Base-by-base conservation (phyloP, 345 rosid species). In the Heritiera fomes region DNA sequence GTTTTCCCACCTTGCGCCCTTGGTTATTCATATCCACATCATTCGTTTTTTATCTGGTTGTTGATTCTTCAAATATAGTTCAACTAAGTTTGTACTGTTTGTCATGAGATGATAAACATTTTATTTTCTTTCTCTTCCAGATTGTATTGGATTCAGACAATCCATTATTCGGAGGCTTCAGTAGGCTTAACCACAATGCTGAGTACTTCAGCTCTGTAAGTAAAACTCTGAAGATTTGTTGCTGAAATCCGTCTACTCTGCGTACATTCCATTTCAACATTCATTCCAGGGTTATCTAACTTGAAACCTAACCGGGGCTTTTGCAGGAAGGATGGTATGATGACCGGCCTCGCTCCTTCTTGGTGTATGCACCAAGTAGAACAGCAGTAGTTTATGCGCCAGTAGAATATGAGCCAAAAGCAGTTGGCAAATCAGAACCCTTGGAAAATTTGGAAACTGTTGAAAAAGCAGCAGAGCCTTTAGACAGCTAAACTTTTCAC, bases 321-420 rank as follows among this genome's bases (percentile, higher is more conserved):
- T 14, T 85, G 84, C 93, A 96, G 99, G 93, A 89, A 32, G 97
- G 93, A 30, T 82, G 86, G 89, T 84, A 83, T 74, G 90, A 96
- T n/a, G 85, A 89, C 73, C 88, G 97, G 49, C 98, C 97, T 52
- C 75, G 88, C 62, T 96, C 95, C 30, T 87, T 96, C 86, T 66
- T 86, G 86, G 92, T 96, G 52, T 94, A 96, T 81, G 87, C 99
- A 6, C 99, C 99, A 5, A 79, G 87, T 75, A 91, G 99, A 86
- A 92, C 98, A 2, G 97, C 97, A 43, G 97, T 90, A 66, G 97
- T 96, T 32, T 96, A 92, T 66, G 97, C 93, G 41, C 83, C 89
- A 66, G 91, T 85, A 73, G 90, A 93, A 60, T 85, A 80, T 77
- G 83, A 86, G 52, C 8, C 69, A 77, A 18, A 78, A 64, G 80